Percentiles rank a stretch among this genome's conserved stretches.
These are phyloP conservation scores for Sanghuangporus weigelae DNA, from an alignment of 1,284 basidiomycete genomes.

Conservation along the genomic window DNA sequence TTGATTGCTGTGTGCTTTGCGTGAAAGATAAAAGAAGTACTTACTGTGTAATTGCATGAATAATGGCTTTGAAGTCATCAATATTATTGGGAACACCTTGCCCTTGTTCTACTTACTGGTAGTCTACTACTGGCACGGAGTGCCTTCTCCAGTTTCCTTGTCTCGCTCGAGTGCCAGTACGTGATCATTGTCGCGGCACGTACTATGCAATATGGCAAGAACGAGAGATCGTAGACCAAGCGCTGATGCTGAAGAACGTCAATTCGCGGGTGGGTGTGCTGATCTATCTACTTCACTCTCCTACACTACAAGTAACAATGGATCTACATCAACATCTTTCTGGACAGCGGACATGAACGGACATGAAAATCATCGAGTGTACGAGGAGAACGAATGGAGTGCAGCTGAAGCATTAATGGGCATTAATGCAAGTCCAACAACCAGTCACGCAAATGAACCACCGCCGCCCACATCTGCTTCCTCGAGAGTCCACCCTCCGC, in stretches of 20 bases:
- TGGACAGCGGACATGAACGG: background rate
- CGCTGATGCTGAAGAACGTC: background rate
- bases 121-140: background rate
- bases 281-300: background rate
- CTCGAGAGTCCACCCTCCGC: background rate
- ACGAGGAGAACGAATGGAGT: conserved; percentile 3
- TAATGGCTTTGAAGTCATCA: no score
- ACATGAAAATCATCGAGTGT: background rate
- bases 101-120: no score
- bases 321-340: background rate
- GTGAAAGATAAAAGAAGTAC: background rate
- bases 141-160: background rate
- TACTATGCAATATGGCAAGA: background rate
- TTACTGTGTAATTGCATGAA: no score
- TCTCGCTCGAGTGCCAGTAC: background rate
- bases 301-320: background rate
- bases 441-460: background rate
- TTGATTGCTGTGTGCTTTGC: background rate
- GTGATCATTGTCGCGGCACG: background rate
- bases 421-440: conserved; percentile 2
- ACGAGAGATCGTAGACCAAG: background rate
- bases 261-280: background rate
- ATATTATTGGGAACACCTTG: no score
- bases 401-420: conserved; percentile 1
- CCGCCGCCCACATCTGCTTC: background rate